A percentile compares a stretch with the other conserved stretches of the same genome.
Evolutionary conservation across 1,139 yeast genomes (phyloP).

Genomic region (Saccharomyces hybrid): DNA sequence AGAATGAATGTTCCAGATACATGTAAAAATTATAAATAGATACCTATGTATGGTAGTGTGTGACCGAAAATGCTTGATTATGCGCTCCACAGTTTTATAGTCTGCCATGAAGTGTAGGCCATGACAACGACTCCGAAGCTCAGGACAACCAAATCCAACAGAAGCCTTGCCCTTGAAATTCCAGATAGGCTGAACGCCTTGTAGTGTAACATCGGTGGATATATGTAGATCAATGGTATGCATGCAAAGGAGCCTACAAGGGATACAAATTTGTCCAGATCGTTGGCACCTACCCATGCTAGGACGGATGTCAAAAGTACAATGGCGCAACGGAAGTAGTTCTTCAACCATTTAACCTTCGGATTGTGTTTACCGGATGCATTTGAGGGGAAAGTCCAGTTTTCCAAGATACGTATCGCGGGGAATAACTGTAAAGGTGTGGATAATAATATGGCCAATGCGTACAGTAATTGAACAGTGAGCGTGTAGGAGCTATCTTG

Average conservation of each 20-base stretch:
- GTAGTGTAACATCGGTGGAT: constrained; percentile 82
- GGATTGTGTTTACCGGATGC: constrained; percentile 63
- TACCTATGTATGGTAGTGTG: neutral
- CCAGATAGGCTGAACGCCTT: constrained; percentile 29
- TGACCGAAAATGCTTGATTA: neutral
- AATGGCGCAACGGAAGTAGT: constrained; percentile 54
- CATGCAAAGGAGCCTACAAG: constrained; percentile 93
- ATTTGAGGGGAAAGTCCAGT: constrained; percentile 47
- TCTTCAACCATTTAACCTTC: constrained; percentile 77
- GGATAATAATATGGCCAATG: constrained; percentile 77
- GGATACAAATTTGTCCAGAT: constrained; percentile 82
- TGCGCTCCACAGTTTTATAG: constrained; percentile 21
- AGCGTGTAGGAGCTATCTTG: constrained; percentile 56
- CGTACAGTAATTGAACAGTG: constrained; percentile 69
- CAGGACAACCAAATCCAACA: constrained; percentile 16
- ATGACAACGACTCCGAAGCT: constrained; percentile 23
- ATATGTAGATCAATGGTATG: constrained; percentile 87
- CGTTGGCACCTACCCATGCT: constrained; percentile 63
- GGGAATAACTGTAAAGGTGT: constrained; percentile 93
- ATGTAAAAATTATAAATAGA: neutral
- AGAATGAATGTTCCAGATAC: neutral
- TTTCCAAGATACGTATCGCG: constrained; percentile 71
- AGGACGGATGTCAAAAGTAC: constrained; percentile 63
- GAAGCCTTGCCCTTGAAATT: constrained; percentile 4
- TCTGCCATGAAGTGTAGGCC: constrained; percentile 28